Base-by-base conservation (phyloP, 768 basidiomycete species). In the Phaeotremella skinneri region DNA sequence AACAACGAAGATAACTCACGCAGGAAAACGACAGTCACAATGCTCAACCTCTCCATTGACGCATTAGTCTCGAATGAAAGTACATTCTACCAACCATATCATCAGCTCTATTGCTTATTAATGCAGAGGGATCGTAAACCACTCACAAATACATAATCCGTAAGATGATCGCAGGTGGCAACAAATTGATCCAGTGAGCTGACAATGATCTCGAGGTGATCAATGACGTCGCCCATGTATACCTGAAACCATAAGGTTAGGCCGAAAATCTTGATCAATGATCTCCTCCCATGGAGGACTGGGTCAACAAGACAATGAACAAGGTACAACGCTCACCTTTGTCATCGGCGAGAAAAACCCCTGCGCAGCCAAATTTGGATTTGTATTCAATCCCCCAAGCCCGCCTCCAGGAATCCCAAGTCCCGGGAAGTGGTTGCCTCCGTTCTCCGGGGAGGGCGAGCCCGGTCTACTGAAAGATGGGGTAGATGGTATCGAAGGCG, bases 21-120 rank as follows among this genome's bases (percentile, higher is more conserved):
- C 49, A 77, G 51, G 61, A 77, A 77, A 13, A 77, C 66, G 1
- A 77, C 76, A 11, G 76, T 75, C 2, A 77, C 76, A n/a, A 77
- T 70, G 56, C 70, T 73, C 45, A 77, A 50, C 29, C 76, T 59
- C 57, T 77, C 76, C 76, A 77, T 77, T 20, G 76, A 72, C 16
- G 64, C 67, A 55, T 77, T 77, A 1, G 72, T 74, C 23, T 67
- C 63, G 64, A 75, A 77, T 42, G 63, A 69, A 49, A 77, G 43
- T 14, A 71, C 65, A 29, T 74, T 74, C 75, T 76, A 52, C 2
- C 21, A 4, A 52, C 42, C 42, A 37, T n/a, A 37, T 17, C 30
- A 6, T 21, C 43, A 53, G 25, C 32, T 7, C n/a, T 20, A 25
- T 23, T 17, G 45, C 27, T n/a, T n/a, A n/a, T n/a, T n/a, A 32